These are phyloP conservation scores for Rehmannia glutinosa DNA, from an alignment of 257 asterid genomes.

Conservation along the genomic window DNA sequence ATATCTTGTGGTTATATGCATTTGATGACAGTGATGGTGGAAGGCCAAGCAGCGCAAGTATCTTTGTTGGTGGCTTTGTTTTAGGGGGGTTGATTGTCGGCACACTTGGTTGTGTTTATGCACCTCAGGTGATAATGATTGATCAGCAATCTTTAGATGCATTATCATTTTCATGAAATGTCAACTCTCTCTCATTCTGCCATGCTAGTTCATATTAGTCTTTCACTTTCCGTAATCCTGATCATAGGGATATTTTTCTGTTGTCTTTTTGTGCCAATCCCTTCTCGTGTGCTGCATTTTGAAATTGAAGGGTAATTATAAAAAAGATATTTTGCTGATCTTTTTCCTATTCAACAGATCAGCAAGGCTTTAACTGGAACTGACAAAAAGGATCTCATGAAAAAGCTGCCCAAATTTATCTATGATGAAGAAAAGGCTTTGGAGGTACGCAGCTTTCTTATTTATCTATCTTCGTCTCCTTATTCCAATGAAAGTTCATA, in stretches of 20 bases:
- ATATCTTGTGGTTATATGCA: background rate
- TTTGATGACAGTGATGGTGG: constrained; percentile 58
- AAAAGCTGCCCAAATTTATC: constrained; percentile 85
- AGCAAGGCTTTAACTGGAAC: constrained; percentile 73
- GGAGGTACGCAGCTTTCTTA: constrained; percentile 47
- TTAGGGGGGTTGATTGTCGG: constrained; percentile 93
- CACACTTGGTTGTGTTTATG: constrained; percentile 81
- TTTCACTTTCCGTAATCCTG: background rate
- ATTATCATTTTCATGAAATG: constrained; percentile 6
- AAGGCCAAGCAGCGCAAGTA: constrained; percentile 46
- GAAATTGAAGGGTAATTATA: constrained; percentile 1
- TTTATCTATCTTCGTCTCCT: background rate
- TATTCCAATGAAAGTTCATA: background rate
- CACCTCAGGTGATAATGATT: constrained; percentile 73
- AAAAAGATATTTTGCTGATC: constrained; percentile 10
- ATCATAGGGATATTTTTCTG: background rate
- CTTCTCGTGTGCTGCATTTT: constrained; percentile 7
- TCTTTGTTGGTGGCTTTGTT: constrained; percentile 87
- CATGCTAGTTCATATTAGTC: no score
- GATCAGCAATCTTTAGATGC: background rate
- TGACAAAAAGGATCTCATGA: constrained; percentile 85
- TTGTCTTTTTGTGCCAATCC: no score
- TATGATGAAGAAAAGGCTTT: constrained; percentile 84
- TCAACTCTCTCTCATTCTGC: no score
- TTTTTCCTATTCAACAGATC: constrained; percentile 41